Evolutionary conservation across 768 basidiomycete species (phyloP), one percentile per base, ranked within the genome.

Genomic region (Trametes punicea): DNA sequence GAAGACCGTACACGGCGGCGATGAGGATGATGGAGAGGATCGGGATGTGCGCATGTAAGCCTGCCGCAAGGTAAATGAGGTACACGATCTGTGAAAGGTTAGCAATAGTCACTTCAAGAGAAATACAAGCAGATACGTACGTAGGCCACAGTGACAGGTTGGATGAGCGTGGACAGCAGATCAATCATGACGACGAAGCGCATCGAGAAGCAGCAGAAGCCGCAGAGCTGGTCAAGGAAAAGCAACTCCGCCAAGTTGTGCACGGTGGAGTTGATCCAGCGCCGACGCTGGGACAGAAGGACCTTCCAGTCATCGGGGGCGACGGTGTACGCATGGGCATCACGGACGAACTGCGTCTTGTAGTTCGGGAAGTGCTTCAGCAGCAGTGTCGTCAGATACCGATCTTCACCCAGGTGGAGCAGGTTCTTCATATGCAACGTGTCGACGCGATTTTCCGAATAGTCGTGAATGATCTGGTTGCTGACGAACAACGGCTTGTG

Each of bases 181-280:
- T 98, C 97, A 64, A 99, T 89, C 83, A 99, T 91, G 65, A 98
- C 96, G 33, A 98, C 77, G 69, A 98, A 98, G 11, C 96, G 85
- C 97, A 99, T 98, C 0, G 93, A 97, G 81, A 98, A 98, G 76
- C 93, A 96, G 69, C 96, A 98, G 83, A 98, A 97, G 60, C 93
- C 93, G 66, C 93, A 95, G 21, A 95, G 83, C 56, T 90, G 84
- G 51, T 95, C 91, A 66, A 98, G 73, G 77, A 94, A 93, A 52
- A 98, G 76, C 39, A 99, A 77, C 67, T 98, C 96, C 47, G 87
- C 91, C 52, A 99, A 74, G 72, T 99, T 99, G 75, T 99, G 96
- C 10, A 99, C 85, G 0, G 96, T 99, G 16, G 96, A 98, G 76
- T 99, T 99, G 74, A 99, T 99, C 96, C 97, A 99, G 64, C 97